These are phyloP conservation scores for Blastobotrys indianensis DNA, from an alignment of 1,139 yeast species.

Conservation along the genomic window DNA sequence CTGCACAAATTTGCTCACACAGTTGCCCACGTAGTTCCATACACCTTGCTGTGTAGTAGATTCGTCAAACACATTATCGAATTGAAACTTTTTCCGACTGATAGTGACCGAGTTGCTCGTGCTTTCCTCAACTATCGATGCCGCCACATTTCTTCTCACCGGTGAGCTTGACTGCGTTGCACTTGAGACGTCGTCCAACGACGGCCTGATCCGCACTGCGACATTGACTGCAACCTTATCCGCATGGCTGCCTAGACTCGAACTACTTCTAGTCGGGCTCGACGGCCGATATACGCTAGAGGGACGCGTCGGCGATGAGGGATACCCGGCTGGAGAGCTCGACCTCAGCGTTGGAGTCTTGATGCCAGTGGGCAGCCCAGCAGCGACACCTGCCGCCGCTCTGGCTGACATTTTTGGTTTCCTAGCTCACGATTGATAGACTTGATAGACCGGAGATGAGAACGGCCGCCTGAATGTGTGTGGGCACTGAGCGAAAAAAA, in stretches of 20 bases:
- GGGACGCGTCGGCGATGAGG: slow-evolving; percentile 7
- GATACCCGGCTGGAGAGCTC: slow-evolving; percentile 6
- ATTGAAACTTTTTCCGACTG: slow-evolving; percentile 18
- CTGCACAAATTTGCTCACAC: slow-evolving; percentile 18
- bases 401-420: too few species aligned
- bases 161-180: neutral
- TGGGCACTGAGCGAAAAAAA: too few species aligned
- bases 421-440: too few species aligned
- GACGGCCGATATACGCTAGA: slow-evolving; percentile 2
- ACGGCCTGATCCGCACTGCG: slow-evolving; percentile 18
- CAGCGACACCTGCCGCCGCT: neutral
- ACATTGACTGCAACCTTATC: slow-evolving; percentile 18
- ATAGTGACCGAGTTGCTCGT: slow-evolving; percentile 10
- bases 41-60: slow-evolving; percentile 22
- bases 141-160: neutral
- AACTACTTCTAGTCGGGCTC: slow-evolving; percentile 7
- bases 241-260: slow-evolving; percentile 2
- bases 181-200: slow-evolving; percentile 7
- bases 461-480: too few species aligned
- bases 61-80: slow-evolving; percentile 23
- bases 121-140: slow-evolving; percentile 3
- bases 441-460: too few species aligned
- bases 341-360: slow-evolving; percentile 7
- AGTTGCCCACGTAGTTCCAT: slow-evolving; percentile 19
- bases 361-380: slow-evolving; percentile 1